phyloP scores from a whole-genome alignment of 192 early-diverging fungal genomes.

The Mortierella alpina region DNA sequence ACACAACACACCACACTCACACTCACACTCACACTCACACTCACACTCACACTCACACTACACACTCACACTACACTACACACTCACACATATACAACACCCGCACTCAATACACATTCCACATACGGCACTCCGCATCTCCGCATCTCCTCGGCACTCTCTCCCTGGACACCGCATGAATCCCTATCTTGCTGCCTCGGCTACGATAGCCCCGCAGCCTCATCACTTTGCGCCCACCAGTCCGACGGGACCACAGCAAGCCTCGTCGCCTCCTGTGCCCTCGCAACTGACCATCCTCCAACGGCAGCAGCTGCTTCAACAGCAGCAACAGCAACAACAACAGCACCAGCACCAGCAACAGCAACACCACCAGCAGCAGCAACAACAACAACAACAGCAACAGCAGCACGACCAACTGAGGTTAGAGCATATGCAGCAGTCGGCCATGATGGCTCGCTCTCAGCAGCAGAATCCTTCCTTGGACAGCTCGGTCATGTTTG shows the following conservation, averaged over 20 bases:
- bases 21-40: background rate
- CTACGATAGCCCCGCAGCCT: constrained; percentile 25
- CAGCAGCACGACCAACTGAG: constrained; percentile 11
- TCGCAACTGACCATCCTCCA: constrained; percentile 8
- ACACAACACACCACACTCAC: too few relatives aligned
- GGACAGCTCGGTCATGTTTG: constrained; percentile 6
- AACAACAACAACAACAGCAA: constrained; percentile 12
- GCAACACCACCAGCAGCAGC: constrained; percentile 16
- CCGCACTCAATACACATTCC: too few relatives aligned
- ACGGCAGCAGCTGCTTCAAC: background rate
- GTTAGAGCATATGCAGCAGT: constrained; percentile 5
- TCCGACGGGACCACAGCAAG: constrained; percentile 1
- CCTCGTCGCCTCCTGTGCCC: constrained; percentile 17
- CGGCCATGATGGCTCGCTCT: too few relatives aligned
- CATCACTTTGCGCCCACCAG: background rate
- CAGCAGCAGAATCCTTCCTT: constrained; percentile 12
- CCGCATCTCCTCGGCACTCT: background rate
- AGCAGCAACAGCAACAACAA: background rate
- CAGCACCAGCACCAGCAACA: constrained; percentile 18
- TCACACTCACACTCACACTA: background rate
- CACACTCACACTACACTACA: background rate
- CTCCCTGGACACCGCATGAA: constrained; percentile 9
- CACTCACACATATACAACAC: background rate
- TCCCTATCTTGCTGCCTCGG: constrained; percentile 34
- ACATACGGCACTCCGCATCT: background rate